These are phyloP conservation scores for Melanomma pulvis-pyrius DNA, from an alignment of 495 filamentous ascomycete genomes.

Conservation along the genomic window DNA sequence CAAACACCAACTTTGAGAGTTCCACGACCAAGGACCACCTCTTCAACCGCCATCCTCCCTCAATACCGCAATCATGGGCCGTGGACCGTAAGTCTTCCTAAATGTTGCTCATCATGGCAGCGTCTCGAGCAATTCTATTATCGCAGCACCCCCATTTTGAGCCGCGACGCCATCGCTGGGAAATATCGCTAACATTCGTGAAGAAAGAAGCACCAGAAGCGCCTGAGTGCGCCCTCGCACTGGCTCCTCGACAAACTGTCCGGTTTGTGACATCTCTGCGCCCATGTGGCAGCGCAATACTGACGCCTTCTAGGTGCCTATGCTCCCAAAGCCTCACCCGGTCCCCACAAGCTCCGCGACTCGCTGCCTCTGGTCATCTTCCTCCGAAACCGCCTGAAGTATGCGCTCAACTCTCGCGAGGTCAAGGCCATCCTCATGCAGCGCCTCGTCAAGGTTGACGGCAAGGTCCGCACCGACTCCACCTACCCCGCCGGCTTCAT, in stretches of 20 bases:
- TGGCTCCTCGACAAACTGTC: slow-evolving; percentile 99
- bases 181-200: slow-evolving; percentile 10
- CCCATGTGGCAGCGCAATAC: neutral
- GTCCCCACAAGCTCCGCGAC: slow-evolving; percentile 98
- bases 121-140: too few species aligned
- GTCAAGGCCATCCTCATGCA: slow-evolving; percentile 98
- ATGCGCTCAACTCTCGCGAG: slow-evolving; percentile 98
- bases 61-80: slow-evolving; percentile 57
- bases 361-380: slow-evolving; percentile 99
- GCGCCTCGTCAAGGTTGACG: slow-evolving; percentile 98
- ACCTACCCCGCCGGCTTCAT: slow-evolving; percentile 99
- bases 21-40: slow-evolving; percentile 11
- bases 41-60: slow-evolving; percentile 18
- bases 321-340: slow-evolving; percentile 90
- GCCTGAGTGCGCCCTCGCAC: slow-evolving; percentile 96
- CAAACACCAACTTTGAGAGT: neutral
- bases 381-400: slow-evolving; percentile 98
- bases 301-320: slow-evolving; percentile 59
- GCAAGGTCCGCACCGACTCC: slow-evolving; percentile 97
- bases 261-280: slow-evolving; percentile 50
- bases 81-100: slow-evolving; percentile 64
- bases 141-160: too few species aligned
- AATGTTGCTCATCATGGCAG: too few species aligned
- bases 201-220: slow-evolving; percentile 99
- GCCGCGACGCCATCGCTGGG: slow-evolving; percentile 5